phyloP scores from a whole-genome alignment of 352 stramenopile species.

The Phytopythium montanum region DNA sequence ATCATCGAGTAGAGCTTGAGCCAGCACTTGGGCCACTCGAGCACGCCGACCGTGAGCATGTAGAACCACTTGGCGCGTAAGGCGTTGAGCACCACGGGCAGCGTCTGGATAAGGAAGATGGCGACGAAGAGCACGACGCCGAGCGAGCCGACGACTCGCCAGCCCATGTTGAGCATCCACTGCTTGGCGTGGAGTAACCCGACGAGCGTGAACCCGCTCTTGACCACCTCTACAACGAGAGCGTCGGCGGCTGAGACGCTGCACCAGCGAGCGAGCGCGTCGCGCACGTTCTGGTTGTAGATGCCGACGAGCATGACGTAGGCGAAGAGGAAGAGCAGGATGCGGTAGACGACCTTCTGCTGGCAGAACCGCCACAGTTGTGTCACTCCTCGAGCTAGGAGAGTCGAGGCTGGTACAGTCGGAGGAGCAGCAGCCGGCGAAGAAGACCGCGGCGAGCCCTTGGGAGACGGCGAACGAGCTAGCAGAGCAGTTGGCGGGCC shows the following conservation, averaged over 20 bases:
- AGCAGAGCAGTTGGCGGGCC: not conserved
- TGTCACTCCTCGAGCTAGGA: slow-evolving; percentile 19
- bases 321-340: slow-evolving; percentile 44
- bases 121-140: slow-evolving; percentile 25
- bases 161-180: slow-evolving; percentile 33
- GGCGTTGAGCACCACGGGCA: slow-evolving; percentile 31
- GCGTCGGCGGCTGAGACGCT: slow-evolving; percentile 16
- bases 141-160: slow-evolving; percentile 28
- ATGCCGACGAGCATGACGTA: slow-evolving; percentile 33
- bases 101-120: slow-evolving; percentile 22
- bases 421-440: not conserved
- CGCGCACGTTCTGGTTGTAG: slow-evolving; percentile 30
- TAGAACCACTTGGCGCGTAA: slow-evolving; percentile 44
- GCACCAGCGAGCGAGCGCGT: slow-evolving; percentile 34
- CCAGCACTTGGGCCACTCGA: slow-evolving; percentile 34
- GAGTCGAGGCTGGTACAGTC: slow-evolving; percentile 4
- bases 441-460: not conserved
- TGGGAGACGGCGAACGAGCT: not conserved
- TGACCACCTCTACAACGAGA: slow-evolving; percentile 21
- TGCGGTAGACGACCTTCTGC: slow-evolving; percentile 47
- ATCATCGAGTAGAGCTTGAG: slow-evolving; percentile 38
- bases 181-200: slow-evolving; percentile 38
- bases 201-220: slow-evolving; percentile 24
- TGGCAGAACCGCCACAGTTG: slow-evolving; percentile 54
- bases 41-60: slow-evolving; percentile 16